Conservation (phyloP, 1,284 basidiomycete genomes). For the Sporisorium reilianum region DNA sequence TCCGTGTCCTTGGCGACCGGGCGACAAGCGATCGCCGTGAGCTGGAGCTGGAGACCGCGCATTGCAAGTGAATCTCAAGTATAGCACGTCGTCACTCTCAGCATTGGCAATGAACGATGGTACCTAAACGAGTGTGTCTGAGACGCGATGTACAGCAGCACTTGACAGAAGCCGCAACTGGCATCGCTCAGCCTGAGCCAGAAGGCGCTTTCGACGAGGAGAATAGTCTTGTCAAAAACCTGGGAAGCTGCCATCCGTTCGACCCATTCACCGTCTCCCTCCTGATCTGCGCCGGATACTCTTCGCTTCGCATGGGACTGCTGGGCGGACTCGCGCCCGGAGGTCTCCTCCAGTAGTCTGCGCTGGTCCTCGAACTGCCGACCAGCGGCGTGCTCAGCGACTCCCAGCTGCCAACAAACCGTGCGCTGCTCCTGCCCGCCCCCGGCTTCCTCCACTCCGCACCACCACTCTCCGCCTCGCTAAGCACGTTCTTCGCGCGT, state of each 20-base stretch:
- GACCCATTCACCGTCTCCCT: background rate
- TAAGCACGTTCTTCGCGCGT: too few species aligned
- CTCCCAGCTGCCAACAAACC: too few species aligned
- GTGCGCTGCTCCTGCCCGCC: too few species aligned
- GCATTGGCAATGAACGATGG: background rate
- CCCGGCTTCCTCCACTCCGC: too few species aligned
- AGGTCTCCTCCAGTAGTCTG: background rate
- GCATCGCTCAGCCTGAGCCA: background rate
- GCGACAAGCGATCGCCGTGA: constrained; percentile 24
- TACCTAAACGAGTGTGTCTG: background rate
- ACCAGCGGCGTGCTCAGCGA: background rate
- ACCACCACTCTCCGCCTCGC: too few species aligned
- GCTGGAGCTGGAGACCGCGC: too few species aligned
- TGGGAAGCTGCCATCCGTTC: background rate
- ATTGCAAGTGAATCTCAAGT: background rate
- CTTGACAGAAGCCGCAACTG: too few species aligned
- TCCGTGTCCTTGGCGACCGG: constrained; percentile 45
- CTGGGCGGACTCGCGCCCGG: background rate
- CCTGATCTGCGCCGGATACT: background rate
- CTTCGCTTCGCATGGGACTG: background rate
- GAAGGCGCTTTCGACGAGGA: too few species aligned
- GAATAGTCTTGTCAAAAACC: background rate
- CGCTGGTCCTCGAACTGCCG: background rate
- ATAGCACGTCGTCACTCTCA: background rate
- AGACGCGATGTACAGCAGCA: too few species aligned